These are phyloP conservation scores for Lotus japonicus DNA, from an alignment of 306 rosid species.

Conservation along the genomic window DNA sequence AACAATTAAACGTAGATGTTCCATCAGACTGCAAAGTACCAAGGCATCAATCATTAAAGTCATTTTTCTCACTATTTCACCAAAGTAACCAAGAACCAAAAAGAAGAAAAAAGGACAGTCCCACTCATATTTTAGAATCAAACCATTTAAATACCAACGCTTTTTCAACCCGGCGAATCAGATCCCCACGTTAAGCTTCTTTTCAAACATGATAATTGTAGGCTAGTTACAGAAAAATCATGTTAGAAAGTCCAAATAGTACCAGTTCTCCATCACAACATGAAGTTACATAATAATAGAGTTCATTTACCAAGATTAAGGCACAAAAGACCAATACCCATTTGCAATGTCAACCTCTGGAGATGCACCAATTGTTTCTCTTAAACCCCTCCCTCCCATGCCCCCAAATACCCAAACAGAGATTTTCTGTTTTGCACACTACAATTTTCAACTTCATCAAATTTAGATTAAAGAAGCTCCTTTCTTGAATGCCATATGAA, in stretches of 20 bases:
- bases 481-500: slow-evolving; percentile 4
- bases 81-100: neutral
- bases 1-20: neutral
- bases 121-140: neutral
- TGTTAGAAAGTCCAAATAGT: neutral
- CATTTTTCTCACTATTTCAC: neutral
- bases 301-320: neutral
- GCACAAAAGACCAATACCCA: neutral
- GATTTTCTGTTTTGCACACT: neutral
- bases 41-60: neutral
- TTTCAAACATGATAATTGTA: neutral
- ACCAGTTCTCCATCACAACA: neutral
- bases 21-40: neutral
- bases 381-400: neutral
- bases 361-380: neutral
- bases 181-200: neutral
- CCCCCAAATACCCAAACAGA: neutral
- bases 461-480: neutral
- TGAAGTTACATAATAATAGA: neutral
- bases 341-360: neutral
- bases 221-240: neutral
- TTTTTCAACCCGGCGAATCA: neutral
- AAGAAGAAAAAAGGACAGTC: neutral
- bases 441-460: neutral
- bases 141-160: neutral